These are phyloP conservation scores for Fusarium poae DNA, from an alignment of 2,329 filamentous ascomycete species.

Conservation along the genomic window DNA sequence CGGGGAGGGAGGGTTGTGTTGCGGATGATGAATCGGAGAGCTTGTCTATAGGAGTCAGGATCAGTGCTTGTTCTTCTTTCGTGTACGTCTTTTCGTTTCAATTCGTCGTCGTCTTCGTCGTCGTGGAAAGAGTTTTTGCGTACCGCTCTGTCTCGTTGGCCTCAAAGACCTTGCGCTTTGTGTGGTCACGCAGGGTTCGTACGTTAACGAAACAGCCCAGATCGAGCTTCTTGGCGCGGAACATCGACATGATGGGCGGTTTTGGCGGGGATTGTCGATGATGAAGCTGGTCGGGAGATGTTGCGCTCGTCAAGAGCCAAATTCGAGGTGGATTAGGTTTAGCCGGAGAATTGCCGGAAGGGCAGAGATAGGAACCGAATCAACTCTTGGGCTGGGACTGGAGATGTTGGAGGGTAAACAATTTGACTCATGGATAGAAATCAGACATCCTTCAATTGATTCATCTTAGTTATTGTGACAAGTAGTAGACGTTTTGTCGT, in stretches of 20 bases:
- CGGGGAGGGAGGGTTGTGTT: slow-evolving; percentile 88
- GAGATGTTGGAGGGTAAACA: fast-evolving
- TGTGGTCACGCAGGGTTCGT: slow-evolving; percentile 91
- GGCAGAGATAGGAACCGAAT: background rate
- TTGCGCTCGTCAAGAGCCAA: slow-evolving; percentile 21
- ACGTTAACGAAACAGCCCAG: slow-evolving; percentile 89
- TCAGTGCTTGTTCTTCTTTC: background rate
- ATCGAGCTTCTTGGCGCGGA: slow-evolving; percentile 90
- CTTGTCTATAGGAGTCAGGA: slow-evolving; percentile 73
- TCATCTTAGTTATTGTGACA: fast-evolving
- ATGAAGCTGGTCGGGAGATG: slow-evolving; percentile 36
- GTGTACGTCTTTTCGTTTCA: background rate
- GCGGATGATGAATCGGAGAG: slow-evolving; percentile 89
- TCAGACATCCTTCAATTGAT: background rate
- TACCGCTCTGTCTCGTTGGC: slow-evolving; percentile 90
- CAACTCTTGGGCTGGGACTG: background rate
- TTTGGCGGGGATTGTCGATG: slow-evolving; percentile 22
- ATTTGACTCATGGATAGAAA: background rate
- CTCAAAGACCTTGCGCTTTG: slow-evolving; percentile 93
- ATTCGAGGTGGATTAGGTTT: slow-evolving; percentile 17
- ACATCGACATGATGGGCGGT: slow-evolving; percentile 78
- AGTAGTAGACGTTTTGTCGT: background rate
- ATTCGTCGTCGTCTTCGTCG: background rate
- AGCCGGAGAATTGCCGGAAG: slow-evolving; percentile 30
- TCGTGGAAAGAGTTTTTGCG: slow-evolving; percentile 43